phyloP scores from a whole-genome alignment of 2,329 filamentous ascomycete genomes.

The Cercospora canescens region DNA sequence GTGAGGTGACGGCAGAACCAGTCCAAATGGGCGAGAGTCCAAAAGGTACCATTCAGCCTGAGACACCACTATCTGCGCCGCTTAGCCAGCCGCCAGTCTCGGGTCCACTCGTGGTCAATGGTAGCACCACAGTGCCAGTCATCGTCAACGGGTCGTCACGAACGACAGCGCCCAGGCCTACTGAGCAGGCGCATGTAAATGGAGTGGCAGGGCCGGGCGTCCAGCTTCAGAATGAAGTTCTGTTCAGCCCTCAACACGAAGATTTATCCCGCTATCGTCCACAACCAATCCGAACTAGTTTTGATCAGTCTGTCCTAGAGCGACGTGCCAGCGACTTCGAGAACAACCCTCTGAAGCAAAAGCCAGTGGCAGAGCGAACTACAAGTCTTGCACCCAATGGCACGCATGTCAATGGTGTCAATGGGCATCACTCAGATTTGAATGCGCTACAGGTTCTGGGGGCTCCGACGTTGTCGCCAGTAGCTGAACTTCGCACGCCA shows the following conservation, averaged over 20 bases:
- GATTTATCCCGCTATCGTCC: constrained; percentile 14
- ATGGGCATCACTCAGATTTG: constrained; percentile 21
- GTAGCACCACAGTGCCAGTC: constrained; percentile 35
- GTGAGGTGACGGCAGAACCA: constrained; percentile 27
- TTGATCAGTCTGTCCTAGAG: constrained; percentile 1
- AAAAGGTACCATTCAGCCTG: constrained; percentile 13
- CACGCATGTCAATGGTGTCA: constrained; percentile 21
- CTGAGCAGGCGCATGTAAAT: constrained; percentile 15
- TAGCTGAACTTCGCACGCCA: constrained; percentile 71
- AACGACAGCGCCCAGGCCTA: constrained; percentile 16
- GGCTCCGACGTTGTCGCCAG: constrained; percentile 63
- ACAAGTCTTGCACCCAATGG: constrained; percentile 30
- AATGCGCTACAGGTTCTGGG: constrained; percentile 11
- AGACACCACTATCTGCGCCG: constrained; percentile 5
- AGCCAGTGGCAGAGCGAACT: constrained; percentile 18
- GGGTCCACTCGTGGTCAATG: constrained; percentile 17
- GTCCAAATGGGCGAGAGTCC: constrained; percentile 22
- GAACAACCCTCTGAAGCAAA: constrained; percentile 19
- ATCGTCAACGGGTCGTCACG: constrained; percentile 45
- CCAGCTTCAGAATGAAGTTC: constrained; percentile 16
- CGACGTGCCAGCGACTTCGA: constrained; percentile 4
- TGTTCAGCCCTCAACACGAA: constrained; percentile 4
- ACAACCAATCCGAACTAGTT: constrained; percentile 9
- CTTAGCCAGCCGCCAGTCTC: not conserved
- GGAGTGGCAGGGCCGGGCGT: constrained; percentile 14